Base-by-base conservation (phyloP, 345 rosid species). In the Psidium guajava region DNA sequence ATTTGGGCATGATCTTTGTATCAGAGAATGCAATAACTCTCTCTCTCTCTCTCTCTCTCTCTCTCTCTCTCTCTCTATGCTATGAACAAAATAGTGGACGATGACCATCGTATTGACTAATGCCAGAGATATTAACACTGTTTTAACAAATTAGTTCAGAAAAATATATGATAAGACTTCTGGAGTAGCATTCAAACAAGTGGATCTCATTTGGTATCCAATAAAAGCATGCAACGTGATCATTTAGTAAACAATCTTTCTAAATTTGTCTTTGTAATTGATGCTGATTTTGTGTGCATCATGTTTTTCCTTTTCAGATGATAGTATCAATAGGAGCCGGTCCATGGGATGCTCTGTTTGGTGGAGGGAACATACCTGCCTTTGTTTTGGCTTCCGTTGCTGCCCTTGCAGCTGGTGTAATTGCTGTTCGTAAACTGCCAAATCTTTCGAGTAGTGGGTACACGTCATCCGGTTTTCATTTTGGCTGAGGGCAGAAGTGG, bases 311-410 rank as follows among this genome's bases (percentile, higher is more conserved):
- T 82, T 49, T 81, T 86, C 91, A 95, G 99, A 96, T 96, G 98
- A 87, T 95, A 82, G 90, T 95, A 83, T 95, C 99, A 20, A 88
- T 97, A 44, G 99, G 98, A 44, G 98, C 95, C n/a, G 99, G 99
- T 87, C 99, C 97, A 52, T 96, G 98, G 99, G 99, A 97, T 90
- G 98, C 95, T 15, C 89, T 95, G 69, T 97, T 96, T 85, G 99
- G 99, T 36, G 99, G 99, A 86, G 99, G 99, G 56, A 97, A 97
- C 86, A 88, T 94, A 87, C 99, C 69, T 24, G 99, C 99, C 22
- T 97, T 95, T 84, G 91, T 93, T 82, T 83, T 97, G 89, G 98
- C 99, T 55, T 91, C 98, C 56, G 59, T 91, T 10, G 89, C 89
- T 84, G 98, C 99, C 40, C n/a, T 96, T 36, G 95, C 94, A 6